Conservation (phyloP, 345 rosid genomes). For the Populus deltoides region DNA sequence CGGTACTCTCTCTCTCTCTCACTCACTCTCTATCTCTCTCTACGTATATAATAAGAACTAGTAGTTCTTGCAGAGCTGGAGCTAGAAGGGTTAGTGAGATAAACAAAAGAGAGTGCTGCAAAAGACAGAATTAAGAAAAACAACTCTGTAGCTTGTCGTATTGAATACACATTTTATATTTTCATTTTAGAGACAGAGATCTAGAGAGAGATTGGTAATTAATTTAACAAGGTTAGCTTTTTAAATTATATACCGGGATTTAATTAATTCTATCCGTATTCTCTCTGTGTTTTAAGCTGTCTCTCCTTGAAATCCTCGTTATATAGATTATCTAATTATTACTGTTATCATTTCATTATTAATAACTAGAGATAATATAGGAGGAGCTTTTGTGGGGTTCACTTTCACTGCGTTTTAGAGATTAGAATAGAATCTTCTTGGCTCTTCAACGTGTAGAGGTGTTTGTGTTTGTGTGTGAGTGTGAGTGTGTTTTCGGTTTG, state of each 20-base stretch:
- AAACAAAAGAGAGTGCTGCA: slow-evolving; percentile 53
- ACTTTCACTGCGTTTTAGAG: slow-evolving; percentile 39
- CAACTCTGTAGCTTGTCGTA: slow-evolving; percentile 47
- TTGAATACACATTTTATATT: slow-evolving; percentile 34
- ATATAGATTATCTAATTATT: slow-evolving; percentile 12
- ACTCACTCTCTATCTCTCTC: too few species aligned
- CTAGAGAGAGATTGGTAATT: background rate
- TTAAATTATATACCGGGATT: background rate
- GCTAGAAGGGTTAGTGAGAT: slow-evolving; percentile 22
- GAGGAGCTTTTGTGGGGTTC: slow-evolving; percentile 37
- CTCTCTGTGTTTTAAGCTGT: slow-evolving; percentile 55
- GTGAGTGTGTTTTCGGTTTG: background rate
- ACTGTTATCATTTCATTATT: slow-evolving; percentile 10
- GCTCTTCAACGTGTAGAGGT: slow-evolving; percentile 28
- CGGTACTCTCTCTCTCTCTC: too few species aligned
- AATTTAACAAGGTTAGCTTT: background rate
- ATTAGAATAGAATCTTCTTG: slow-evolving; percentile 63
- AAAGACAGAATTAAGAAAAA: slow-evolving; percentile 46
- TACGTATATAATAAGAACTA: background rate
- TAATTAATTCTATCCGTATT: slow-evolving; percentile 28
- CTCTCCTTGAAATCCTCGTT: slow-evolving; percentile 47
- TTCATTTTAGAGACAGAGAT: slow-evolving; percentile 10
- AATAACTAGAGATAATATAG: slow-evolving; percentile 1
- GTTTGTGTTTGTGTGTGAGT: slow-evolving; percentile 1
- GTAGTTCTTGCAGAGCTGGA: background rate